phyloP scores from a whole-genome alignment of 768 basidiomycete species.

The Rhodotorula graminis region DNA sequence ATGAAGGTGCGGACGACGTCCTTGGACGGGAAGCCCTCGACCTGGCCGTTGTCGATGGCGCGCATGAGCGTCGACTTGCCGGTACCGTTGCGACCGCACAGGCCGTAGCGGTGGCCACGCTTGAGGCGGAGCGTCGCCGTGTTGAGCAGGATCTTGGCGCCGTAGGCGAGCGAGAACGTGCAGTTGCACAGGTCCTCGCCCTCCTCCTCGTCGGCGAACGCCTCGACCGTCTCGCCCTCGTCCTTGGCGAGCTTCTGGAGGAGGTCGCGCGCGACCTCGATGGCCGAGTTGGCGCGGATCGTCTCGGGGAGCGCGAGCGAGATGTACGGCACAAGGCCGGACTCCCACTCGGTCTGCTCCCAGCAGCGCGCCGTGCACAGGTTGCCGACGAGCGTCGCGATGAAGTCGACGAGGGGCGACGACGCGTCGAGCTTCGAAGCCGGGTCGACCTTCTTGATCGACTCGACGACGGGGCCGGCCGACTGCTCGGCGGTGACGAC shows the following conservation, averaged over 20 bases:
- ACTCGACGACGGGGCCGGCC: constrained; percentile 60
- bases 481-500: constrained; percentile 65
- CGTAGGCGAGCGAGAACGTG: constrained; percentile 86
- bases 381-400: constrained; percentile 62
- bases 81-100: constrained; percentile 87
- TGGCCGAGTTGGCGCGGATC: constrained; percentile 59
- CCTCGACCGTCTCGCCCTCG: constrained; percentile 41
- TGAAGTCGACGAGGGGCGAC: constrained; percentile 43
- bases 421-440: constrained; percentile 32
- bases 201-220: constrained; percentile 49
- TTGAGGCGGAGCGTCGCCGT: constrained; percentile 85
- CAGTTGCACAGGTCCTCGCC: constrained; percentile 89
- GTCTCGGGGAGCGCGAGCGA: constrained; percentile 40
- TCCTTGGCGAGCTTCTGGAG: constrained; percentile 55
- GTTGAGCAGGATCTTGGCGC: constrained; percentile 62
- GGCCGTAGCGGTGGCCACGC: constrained; percentile 89
- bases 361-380: constrained; percentile 55
- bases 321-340: constrained; percentile 42
- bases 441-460: constrained; percentile 64
- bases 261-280: constrained; percentile 69
- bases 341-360: constrained; percentile 46
- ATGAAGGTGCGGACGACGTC: constrained; percentile 83
- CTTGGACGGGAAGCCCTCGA: constrained; percentile 89
- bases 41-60: constrained; percentile 75
- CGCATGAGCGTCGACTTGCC: constrained; percentile 96